Evolutionary conservation across 2,329 filamentous ascomycete species (phyloP).

Genomic region (Microthyrium microscopicum): DNA sequence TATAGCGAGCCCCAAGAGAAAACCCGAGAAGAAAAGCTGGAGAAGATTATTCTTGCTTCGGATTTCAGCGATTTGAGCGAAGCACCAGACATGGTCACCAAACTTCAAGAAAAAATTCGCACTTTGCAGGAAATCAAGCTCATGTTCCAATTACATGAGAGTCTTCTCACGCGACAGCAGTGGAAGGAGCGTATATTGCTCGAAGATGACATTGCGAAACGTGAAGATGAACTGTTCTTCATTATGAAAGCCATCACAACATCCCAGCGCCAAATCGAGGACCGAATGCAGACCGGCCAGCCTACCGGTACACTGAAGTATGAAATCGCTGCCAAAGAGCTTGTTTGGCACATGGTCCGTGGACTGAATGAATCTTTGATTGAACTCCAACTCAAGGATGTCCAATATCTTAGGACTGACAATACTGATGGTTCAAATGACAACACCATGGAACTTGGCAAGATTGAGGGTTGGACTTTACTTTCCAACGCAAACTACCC

Average conservation of each 20-base stretch:
- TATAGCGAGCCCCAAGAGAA: conserved; percentile 96
- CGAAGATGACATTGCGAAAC: conserved; percentile 73
- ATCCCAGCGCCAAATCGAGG: conserved; percentile 71
- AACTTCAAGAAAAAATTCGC: conserved; percentile 78
- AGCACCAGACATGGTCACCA: conserved; percentile 81
- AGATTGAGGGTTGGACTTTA: conserved; percentile 76
- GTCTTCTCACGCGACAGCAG: conserved; percentile 69
- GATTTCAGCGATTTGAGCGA: conserved; percentile 96
- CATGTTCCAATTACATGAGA: conserved; percentile 85
- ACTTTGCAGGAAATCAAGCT: conserved; percentile 93
- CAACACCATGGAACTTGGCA: conserved; percentile 78
- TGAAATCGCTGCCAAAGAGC: conserved; percentile 86
- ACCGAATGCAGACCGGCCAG: conserved; percentile 38
- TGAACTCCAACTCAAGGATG: conserved; percentile 81
- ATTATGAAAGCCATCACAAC: conserved; percentile 99
- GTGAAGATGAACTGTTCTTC: conserved; percentile 96
- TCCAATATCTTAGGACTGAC: conserved; percentile 87
- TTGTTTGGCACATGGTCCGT: conserved; percentile 91
- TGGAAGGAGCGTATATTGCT: conserved; percentile 85
- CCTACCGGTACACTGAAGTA: conserved; percentile 71
- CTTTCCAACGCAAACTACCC: conserved; percentile 85
- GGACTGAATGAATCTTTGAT: conserved; percentile 76
- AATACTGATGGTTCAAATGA: conserved; percentile 94
- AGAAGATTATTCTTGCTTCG: conserved; percentile 97
- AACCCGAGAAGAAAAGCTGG: conserved; percentile 82